Evolutionary conservation across 2,329 filamentous ascomycete species (phyloP).

Genomic region (Bertia moriformis): DNA sequence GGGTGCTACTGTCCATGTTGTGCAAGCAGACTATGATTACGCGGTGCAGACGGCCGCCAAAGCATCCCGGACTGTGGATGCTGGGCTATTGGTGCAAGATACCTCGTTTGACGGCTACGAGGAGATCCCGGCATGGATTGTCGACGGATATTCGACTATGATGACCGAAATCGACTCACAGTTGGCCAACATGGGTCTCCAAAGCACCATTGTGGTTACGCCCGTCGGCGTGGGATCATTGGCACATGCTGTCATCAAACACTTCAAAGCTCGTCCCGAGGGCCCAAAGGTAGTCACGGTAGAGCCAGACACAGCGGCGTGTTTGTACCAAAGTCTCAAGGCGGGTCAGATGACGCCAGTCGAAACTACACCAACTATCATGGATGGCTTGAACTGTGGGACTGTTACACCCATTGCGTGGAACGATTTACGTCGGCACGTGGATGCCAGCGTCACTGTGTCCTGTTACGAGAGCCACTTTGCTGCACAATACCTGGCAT

Average conservation of each 20-base stretch:
- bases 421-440: conserved; percentile 37
- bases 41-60: conserved; percentile 33
- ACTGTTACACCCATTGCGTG: conserved; percentile 54
- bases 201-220: conserved; percentile 35
- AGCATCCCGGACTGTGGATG: not conserved
- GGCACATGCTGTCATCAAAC: conserved; percentile 51
- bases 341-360: conserved; percentile 31
- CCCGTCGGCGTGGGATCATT: conserved; percentile 63
- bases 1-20: conserved; percentile 41
- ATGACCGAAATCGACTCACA: conserved; percentile 54
- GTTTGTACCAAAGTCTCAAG: conserved; percentile 36
- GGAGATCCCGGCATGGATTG: conserved; percentile 57
- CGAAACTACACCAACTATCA: conserved; percentile 47
- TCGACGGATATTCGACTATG: conserved; percentile 66
- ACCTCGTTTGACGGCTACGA: conserved; percentile 53
- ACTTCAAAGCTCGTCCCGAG: conserved; percentile 36
- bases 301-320: conserved; percentile 53
- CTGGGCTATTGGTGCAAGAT: conserved; percentile 51
- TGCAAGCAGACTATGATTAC: conserved; percentile 48
- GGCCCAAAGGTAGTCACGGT: conserved; percentile 41
- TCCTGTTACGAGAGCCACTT: conserved; percentile 47
- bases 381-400: conserved; percentile 62
- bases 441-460: conserved; percentile 46
- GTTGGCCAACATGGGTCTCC: conserved; percentile 15
- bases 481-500: conserved; percentile 36